Evolutionary conservation across 106 monocot species (phyloP).

Genomic region (Xerophyta viscosa): DNA sequence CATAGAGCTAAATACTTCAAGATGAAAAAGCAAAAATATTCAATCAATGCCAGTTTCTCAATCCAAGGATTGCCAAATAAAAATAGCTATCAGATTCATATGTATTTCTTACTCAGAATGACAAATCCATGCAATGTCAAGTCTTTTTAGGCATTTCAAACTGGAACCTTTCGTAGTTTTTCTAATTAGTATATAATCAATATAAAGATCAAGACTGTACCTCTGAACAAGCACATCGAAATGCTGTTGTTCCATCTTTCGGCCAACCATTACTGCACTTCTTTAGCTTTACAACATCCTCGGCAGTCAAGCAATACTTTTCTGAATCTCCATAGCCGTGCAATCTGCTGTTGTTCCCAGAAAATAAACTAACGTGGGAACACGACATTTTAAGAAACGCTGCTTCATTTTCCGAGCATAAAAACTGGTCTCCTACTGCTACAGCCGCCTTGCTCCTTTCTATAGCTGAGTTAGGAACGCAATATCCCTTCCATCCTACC

Average conservation of each 20-base stretch:
- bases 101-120: no score
- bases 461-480: slow-evolving; percentile 51
- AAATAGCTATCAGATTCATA: no score
- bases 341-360: slow-evolving; percentile 4
- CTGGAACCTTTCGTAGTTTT: no score
- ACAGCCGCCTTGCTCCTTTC: slow-evolving; percentile 21
- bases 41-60: no score
- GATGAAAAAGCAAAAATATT: no score
- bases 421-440: slow-evolving; percentile 18
- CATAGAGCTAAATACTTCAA: no score
- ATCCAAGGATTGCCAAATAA: no score
- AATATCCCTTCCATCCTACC: slow-evolving; percentile 51
- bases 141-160: no score
- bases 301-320: slow-evolving; percentile 47
- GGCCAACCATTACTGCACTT: slow-evolving; percentile 77
- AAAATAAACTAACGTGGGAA: slow-evolving; percentile 25
- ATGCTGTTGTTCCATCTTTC: slow-evolving; percentile 14
- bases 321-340: slow-evolving; percentile 6
- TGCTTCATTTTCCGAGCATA: slow-evolving; percentile 56
- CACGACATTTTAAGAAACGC: slow-evolving; percentile 38
- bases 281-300: slow-evolving; percentile 57
- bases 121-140: no score
- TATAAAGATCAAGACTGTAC: slow-evolving; percentile 19
- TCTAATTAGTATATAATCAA: no score
- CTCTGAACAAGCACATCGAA: slow-evolving; percentile 46